Evolutionary conservation across 192 early-diverging fungal species (phyloP), one percentile per base, ranked within the genome.

Genomic region (Backusella australiensis): DNA sequence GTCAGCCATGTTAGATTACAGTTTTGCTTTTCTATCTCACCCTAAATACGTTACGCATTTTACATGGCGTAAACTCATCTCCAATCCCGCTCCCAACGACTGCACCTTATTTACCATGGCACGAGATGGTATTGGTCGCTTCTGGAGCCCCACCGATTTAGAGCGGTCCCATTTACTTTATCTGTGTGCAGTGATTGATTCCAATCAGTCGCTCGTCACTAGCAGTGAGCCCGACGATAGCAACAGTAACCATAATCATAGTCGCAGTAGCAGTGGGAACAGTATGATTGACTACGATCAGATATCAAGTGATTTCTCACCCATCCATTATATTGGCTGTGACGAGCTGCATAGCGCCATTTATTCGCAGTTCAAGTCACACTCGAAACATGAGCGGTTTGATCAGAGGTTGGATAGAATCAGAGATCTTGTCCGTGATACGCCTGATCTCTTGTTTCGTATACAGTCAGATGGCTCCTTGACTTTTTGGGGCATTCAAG

Each of bases 401-500:
- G 81, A 83, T 44, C 80, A 81, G 34, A 80, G 78, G 9, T 34
- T 89, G 39, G 73, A 86, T 39, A 89, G 84, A 68, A 71, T 95
- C 41, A 81, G 81, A 53, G 89, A 92, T 36, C 75, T 91, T 21
- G 67, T 92, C 26, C 86, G 84, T 65, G 94, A 94, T 35, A 93
- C 92, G 34, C 89, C 93, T 0, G 94, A 95, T 75, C 82, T 95
- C 39, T 81, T 95, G 19, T 93, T 94, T 76, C 90, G 91, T 68
- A 78, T 95, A 29, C 85, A 88, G 70, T 67, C 79, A 32, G 91
- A 94, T 75, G 94, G 94, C 2, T 87, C 91, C 2, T 83, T 94
- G 77, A 81, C 89, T 17, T 86, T 95, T 29, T 96, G 94, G 94
- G 94, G 93, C 8, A 80, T 96, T 32, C 89, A 94, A 83, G 93